Base-by-base conservation (phyloP, 306 rosid species). In the Boehmeria nivea region DNA sequence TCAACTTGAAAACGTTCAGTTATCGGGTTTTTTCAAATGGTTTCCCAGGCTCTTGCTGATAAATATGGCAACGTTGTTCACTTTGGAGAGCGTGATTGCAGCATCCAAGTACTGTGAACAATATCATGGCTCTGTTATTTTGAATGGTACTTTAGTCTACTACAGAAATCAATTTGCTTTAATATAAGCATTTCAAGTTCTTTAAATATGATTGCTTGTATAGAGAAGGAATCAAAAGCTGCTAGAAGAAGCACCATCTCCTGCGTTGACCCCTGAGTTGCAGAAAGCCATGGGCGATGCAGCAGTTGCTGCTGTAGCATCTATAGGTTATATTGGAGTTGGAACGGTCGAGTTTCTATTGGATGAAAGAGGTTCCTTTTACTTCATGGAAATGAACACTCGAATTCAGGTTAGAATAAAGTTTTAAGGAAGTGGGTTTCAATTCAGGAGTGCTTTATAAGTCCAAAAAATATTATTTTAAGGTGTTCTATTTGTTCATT, bases 311-410 rank as follows among this genome's bases (percentile, higher is more conserved):
- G 99, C 99, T n/a, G 99, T 96, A 39, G 89, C 95, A 65, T 87
- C 99, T 47, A 91, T 91, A 21, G 99, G 96, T 71, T 91, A 91
- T 58, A 77, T 91, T 59, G 96, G 96, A 27, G 99, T 87, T 61
- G 99, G 99, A 70, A 91, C 96, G 1, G 53, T 91, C 40, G 96
- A 91, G 81, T 91, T 91, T 71, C 95, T 91, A 62, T 79, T 91
- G 95, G 99, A 91, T 45, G 99, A 91, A 81, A 87, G 99, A 64
- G 99, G 96, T 60, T 82, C 93, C 69, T 91, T 91, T 76, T 87
- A 91, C 88, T 91, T 91, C 77, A 87, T 91, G 99, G 99, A 91
- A 83, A 91, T 91, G 99, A 91, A 91, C 78, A 91, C 99, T 54
- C 95, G 96, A 54, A 87, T 87, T 71, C 99, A 91, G 99, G 99